phyloP scores from a whole-genome alignment of 805 yeast species.

The Cyberlindnera japonica region DNA sequence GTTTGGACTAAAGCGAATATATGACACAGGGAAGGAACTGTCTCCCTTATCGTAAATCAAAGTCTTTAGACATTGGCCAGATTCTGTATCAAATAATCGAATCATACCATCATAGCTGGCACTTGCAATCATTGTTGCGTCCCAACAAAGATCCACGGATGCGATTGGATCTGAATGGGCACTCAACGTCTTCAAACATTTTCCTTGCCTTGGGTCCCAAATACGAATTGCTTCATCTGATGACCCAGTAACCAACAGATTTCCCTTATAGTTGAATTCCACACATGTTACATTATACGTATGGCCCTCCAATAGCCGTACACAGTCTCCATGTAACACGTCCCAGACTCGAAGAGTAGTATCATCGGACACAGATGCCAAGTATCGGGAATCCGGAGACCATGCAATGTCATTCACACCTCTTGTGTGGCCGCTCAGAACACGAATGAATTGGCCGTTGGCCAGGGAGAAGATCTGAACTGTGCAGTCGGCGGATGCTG shows the following conservation, averaged over 20 bases:
- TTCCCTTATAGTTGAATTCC: slow-evolving; percentile 69
- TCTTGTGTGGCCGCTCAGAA: slow-evolving; percentile 52
- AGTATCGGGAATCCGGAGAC: slow-evolving; percentile 65
- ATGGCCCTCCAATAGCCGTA: slow-evolving; percentile 56
- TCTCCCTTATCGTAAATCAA: slow-evolving; percentile 75
- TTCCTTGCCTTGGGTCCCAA: slow-evolving; percentile 80
- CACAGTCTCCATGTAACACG: slow-evolving; percentile 44
- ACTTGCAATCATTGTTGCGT: slow-evolving; percentile 77
- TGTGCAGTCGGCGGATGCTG: slow-evolving; percentile 53
- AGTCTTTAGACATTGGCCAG: slow-evolving; percentile 92
- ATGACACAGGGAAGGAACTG: slow-evolving; percentile 73
- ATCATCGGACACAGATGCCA: slow-evolving; percentile 89
- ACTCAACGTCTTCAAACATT: slow-evolving; percentile 70
- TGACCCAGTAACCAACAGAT: slow-evolving; percentile 74
- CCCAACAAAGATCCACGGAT: slow-evolving; percentile 67
- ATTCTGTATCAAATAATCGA: slow-evolving; percentile 78
- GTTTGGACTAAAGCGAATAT: slow-evolving; percentile 73
- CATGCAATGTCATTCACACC: slow-evolving; percentile 77
- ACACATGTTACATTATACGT: slow-evolving; percentile 80
- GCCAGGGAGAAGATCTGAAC: slow-evolving; percentile 54
- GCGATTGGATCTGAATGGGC: slow-evolving; percentile 93
- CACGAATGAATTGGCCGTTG: slow-evolving; percentile 32
- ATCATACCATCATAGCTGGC: slow-evolving; percentile 91
- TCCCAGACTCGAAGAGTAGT: slow-evolving; percentile 74
- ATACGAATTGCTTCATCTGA: slow-evolving; percentile 87